A percentile compares a stretch with the other conserved stretches of the same genome.
Conservation (phyloP, 2,329 filamentous ascomycete genomes). For the Beauveria pseudobassiana region DNA sequence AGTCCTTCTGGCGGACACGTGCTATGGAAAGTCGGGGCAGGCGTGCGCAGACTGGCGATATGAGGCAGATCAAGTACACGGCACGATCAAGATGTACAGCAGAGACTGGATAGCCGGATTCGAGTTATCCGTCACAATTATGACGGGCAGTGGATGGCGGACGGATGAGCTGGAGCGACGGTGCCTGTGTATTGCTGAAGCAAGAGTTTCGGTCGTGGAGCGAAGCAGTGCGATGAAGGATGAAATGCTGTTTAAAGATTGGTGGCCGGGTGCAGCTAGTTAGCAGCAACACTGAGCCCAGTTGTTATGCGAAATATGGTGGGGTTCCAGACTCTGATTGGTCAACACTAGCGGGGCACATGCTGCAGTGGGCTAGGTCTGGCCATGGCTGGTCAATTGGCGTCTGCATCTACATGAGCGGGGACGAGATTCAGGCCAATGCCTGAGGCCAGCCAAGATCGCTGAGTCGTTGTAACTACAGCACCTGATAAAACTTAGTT, state of each 20-base stretch:
- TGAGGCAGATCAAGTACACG: background rate
- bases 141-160: background rate
- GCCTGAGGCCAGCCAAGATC: background rate
- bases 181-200: background rate
- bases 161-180: background rate
- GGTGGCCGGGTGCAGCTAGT: background rate
- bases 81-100: background rate
- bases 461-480: too few relatives aligned
- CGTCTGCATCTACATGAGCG: background rate
- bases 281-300: background rate
- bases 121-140: background rate
- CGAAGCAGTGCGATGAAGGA: conserved; percentile 2
- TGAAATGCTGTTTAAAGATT: conserved; percentile 3
- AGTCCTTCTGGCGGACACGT: background rate
- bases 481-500: too few relatives aligned
- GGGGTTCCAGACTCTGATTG: background rate
- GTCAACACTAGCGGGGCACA: background rate
- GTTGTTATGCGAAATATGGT: background rate
- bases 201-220: background rate
- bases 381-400: background rate
- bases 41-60: background rate
- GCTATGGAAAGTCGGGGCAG: background rate
- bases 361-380: background rate
- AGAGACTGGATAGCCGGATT: background rate
- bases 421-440: conserved; percentile 6